A percentile compares a stretch with the other conserved stretches of the same genome.
These are phyloP conservation scores for Paracamarosporium sp. DNA, from an alignment of 2,329 filamentous ascomycete genomes.

Conservation along the genomic window DNA sequence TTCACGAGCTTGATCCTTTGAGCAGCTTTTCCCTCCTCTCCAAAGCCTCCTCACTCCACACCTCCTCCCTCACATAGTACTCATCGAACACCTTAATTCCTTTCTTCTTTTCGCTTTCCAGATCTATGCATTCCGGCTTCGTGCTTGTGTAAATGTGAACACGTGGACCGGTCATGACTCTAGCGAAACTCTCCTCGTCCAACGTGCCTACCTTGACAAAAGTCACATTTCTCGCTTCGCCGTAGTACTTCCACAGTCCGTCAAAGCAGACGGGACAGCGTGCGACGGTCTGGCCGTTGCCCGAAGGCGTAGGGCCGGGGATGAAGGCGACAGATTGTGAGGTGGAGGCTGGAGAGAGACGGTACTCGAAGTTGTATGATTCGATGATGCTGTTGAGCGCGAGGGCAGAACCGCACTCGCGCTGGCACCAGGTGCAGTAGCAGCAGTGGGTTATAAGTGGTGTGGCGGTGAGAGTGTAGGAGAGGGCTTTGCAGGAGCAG, in stretches of 20 bases:
- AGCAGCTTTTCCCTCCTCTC: slow-evolving; percentile 16
- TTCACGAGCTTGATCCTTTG: slow-evolving; percentile 1
- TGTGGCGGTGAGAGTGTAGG: slow-evolving; percentile 29
- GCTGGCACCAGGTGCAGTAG: slow-evolving; percentile 57
- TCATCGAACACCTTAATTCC: slow-evolving; percentile 19
- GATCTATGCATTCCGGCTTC: slow-evolving; percentile 48
- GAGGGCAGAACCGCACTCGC: slow-evolving; percentile 51
- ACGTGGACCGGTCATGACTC: slow-evolving; percentile 48
- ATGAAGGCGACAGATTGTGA: slow-evolving; percentile 28
- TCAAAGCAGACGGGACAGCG: slow-evolving; percentile 52
- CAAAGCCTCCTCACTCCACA: slow-evolving; percentile 21
- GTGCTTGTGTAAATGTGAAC: slow-evolving; percentile 54
- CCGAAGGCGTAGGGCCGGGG: slow-evolving; percentile 50
- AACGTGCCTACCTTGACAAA: slow-evolving; percentile 54
- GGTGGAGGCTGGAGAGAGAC: slow-evolving; percentile 16
- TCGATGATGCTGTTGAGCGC: slow-evolving; percentile 54
- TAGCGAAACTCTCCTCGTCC: slow-evolving; percentile 34
- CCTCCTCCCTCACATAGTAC: slow-evolving; percentile 19
- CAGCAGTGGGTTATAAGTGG: slow-evolving; percentile 55
- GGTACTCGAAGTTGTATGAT: slow-evolving; percentile 41
- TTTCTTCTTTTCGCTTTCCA: slow-evolving; percentile 47
- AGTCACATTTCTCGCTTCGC: slow-evolving; percentile 13
- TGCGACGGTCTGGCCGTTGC: slow-evolving; percentile 48
- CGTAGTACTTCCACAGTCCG: slow-evolving; percentile 54
- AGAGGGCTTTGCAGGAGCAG: slow-evolving; percentile 35